phyloP scores from a whole-genome alignment of 441 rosid species.

The Omphalea diandra region DNA sequence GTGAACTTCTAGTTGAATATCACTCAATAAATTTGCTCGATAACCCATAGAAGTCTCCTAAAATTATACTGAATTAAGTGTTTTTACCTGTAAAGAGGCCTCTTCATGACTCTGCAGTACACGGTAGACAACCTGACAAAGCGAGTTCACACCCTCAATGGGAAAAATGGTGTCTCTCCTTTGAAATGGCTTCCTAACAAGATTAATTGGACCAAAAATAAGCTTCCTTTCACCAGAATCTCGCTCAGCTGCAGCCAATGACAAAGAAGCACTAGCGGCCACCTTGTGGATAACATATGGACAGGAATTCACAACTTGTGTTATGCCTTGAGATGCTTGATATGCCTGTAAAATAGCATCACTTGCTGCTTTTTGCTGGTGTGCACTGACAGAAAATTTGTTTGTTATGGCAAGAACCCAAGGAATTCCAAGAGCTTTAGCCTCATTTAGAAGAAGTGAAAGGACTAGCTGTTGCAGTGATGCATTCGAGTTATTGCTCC shows the following conservation, averaged over 20 bases:
- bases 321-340: constrained; percentile 62
- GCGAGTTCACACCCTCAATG: constrained; percentile 74
- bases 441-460: constrained; percentile 75
- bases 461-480: constrained; percentile 71
- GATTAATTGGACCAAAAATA: constrained; percentile 62
- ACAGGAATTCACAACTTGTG: constrained; percentile 79
- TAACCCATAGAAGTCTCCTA: neutral
- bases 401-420: constrained; percentile 97
- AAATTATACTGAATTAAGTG: neutral
- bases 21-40: neutral
- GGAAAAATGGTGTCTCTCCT: constrained; percentile 71
- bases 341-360: constrained; percentile 78
- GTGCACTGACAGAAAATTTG: constrained; percentile 97
- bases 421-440: constrained; percentile 92
- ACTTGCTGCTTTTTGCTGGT: constrained; percentile 78
- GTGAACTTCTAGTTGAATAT: neutral
- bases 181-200: constrained; percentile 74
- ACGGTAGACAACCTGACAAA: constrained; percentile 66
- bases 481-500: constrained; percentile 45
- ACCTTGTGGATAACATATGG: constrained; percentile 71
- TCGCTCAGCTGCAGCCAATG: constrained; percentile 59
- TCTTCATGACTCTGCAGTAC: constrained; percentile 82
- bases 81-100: constrained; percentile 73
- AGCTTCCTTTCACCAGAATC: constrained; percentile 52
- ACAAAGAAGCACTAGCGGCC: constrained; percentile 65